These are phyloP conservation scores for Canavalia ensiformis DNA, from an alignment of 306 rosid genomes.

Conservation along the genomic window DNA sequence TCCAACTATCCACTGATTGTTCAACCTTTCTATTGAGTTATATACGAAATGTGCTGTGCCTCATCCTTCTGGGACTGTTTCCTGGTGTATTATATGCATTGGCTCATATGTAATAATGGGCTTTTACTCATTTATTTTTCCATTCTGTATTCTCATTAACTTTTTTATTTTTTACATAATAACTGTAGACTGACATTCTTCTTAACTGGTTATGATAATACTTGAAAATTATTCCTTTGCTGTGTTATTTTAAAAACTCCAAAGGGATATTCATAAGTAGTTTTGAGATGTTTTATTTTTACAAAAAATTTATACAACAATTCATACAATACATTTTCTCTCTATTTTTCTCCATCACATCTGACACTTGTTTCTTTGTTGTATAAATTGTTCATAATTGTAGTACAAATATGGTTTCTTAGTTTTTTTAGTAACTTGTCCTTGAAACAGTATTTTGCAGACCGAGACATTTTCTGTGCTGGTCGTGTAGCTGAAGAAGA, in stretches of 20 bases:
- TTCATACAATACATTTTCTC: too few species aligned
- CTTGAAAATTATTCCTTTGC: not conserved
- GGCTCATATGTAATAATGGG: not conserved
- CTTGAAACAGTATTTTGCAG: slow-evolving; percentile 93
- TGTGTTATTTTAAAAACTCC: not conserved
- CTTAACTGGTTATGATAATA: not conserved
- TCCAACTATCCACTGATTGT: not conserved
- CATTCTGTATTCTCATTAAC: not conserved
- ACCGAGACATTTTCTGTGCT: slow-evolving; percentile 97
- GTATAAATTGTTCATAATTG: too few species aligned
- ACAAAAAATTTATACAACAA: too few species aligned
- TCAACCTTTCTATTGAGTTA: slow-evolving; percentile 11
- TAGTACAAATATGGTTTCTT: too few species aligned
- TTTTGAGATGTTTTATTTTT: not conserved
- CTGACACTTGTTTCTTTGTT: too few species aligned
- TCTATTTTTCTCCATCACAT: too few species aligned
- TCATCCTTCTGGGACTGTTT: not conserved
- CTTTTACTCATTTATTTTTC: not conserved
- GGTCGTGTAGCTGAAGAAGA: slow-evolving; percentile 99
- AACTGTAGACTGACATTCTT: slow-evolving; percentile 17
- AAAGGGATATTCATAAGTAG: not conserved
- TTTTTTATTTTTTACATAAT: not conserved
- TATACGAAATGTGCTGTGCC: not conserved
- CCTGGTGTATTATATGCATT: slow-evolving; percentile 19
- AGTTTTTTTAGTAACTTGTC: slow-evolving; percentile 25